Evolutionary conservation across 805 yeast genomes (phyloP).

Genomic region (Yarrowia sp.): DNA sequence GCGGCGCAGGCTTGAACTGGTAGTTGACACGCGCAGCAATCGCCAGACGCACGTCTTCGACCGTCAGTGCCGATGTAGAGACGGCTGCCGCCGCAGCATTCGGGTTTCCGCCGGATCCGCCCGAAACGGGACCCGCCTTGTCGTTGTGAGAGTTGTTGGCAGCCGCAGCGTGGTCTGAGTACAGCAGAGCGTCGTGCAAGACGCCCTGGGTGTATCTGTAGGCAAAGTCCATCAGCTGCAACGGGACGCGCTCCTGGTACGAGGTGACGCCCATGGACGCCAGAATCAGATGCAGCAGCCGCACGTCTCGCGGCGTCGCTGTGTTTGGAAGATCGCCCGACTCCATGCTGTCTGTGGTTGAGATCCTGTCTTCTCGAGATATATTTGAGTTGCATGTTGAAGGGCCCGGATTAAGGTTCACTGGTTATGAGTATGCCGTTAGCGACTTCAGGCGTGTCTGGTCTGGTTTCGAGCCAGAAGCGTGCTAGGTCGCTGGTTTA

Average conservation of each 20-base stretch:
- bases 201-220: slow-evolving; percentile 80
- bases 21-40: slow-evolving; percentile 92
- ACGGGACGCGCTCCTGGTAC: slow-evolving; percentile 93
- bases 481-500: too few species aligned
- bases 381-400: slow-evolving; percentile 13
- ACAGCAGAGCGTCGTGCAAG: slow-evolving; percentile 82
- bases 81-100: slow-evolving; percentile 18
- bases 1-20: slow-evolving; percentile 94
- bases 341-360: slow-evolving; percentile 6
- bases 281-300: slow-evolving; percentile 81
- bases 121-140: slow-evolving; percentile 25
- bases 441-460: too few species aligned
- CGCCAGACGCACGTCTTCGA: slow-evolving; percentile 89
- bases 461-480: too few species aligned
- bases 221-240: slow-evolving; percentile 97
- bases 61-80: slow-evolving; percentile 48
- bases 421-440: background rate
- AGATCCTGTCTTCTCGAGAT: background rate
- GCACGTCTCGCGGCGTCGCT: slow-evolving; percentile 77
- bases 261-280: slow-evolving; percentile 91
- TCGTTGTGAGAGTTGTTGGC: slow-evolving; percentile 26
- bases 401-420: background rate
- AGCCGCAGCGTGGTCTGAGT: slow-evolving; percentile 66
- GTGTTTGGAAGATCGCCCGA: slow-evolving; percentile 27
- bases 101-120: slow-evolving; percentile 18